Evolutionary conservation across 768 basidiomycete species (phyloP).

Genomic region (Leccinum pellstonianum): DNA sequence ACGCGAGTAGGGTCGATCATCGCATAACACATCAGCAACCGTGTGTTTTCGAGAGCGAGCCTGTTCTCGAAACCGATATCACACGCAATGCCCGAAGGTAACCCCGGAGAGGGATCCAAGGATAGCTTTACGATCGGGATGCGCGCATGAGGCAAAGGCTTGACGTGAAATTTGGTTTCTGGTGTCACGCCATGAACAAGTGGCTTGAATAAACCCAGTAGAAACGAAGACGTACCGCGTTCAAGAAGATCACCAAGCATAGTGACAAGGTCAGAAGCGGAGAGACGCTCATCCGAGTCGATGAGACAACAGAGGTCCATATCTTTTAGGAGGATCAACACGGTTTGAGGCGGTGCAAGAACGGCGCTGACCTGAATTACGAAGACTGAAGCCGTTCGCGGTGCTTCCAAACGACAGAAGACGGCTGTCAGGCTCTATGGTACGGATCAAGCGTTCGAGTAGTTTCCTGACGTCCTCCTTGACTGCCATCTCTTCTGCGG

Average conservation of each 20-base stretch:
- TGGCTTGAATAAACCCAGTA: constrained; percentile 2
- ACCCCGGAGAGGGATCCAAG: constrained; percentile 78
- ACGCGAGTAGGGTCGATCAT: constrained; percentile 94
- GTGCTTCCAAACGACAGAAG: constrained; percentile 95
- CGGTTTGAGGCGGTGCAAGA: constrained; percentile 2
- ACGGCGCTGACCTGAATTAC: constrained; percentile 76
- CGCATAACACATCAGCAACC: constrained; percentile 94
- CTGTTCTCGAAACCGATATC: constrained; percentile 99
- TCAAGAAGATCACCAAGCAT: constrained; percentile 92
- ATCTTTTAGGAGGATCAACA: constrained; percentile 49
- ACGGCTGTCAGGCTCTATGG: constrained; percentile 88
- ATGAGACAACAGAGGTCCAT: constrained; percentile 99
- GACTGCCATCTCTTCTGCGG: constrained; percentile 83
- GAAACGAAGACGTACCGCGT: constrained; percentile 60
- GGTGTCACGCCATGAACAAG: constrained; percentile 12
- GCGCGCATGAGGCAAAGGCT: constrained; percentile 92
- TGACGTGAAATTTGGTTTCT: constrained; percentile 97
- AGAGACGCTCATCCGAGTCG: constrained; percentile 76
- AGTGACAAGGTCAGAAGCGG: constrained; percentile 88
- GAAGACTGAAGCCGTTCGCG: constrained; percentile 94
- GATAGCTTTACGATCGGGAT: constrained; percentile 99
- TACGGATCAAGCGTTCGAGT: constrained; percentile 92
- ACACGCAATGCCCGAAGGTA: constrained; percentile 89
- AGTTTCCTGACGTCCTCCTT: constrained; percentile 96
- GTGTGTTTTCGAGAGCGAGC: constrained; percentile 94